phyloP scores from a whole-genome alignment of 2,329 filamentous ascomycete species.

The Periconia sp. region DNA sequence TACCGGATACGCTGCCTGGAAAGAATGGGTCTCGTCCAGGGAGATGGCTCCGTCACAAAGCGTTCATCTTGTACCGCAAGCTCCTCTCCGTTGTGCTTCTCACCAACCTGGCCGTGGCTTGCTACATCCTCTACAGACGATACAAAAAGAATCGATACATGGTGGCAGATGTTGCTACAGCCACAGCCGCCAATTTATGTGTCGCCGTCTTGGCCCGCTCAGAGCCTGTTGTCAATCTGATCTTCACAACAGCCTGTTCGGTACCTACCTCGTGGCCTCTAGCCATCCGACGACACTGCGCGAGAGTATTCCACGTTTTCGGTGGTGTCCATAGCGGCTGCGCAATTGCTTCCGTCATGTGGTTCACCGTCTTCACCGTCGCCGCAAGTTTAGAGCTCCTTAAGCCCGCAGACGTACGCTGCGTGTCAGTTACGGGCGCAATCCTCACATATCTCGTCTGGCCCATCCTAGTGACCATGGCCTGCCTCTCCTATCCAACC shows the following conservation, averaged over 20 bases:
- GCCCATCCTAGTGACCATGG: conserved; percentile 32
- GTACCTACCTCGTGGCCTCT: conserved; percentile 34
- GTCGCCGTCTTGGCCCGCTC: conserved; percentile 38
- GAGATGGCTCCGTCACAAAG: conserved; percentile 36
- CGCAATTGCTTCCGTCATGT: conserved; percentile 39
- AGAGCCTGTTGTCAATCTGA: conserved; percentile 40
- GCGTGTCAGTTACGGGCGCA: conserved; percentile 21
- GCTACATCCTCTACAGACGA: conserved; percentile 25
- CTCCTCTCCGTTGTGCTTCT: conserved; percentile 34
- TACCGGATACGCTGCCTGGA: conserved; percentile 17
- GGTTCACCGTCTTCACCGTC: conserved; percentile 49
- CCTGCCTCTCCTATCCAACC: conserved; percentile 30
- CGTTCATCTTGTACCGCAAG: conserved; percentile 34
- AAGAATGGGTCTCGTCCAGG: conserved; percentile 30
- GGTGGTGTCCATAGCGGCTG: conserved; percentile 43
- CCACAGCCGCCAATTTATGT: conserved; percentile 42
- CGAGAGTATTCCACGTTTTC: conserved; percentile 36
- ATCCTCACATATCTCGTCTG: conserved; percentile 35
- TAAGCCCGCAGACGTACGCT: conserved; percentile 19
- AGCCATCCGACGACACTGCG: conserved; percentile 33
- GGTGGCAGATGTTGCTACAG: conserved; percentile 35
- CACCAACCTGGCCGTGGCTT: conserved; percentile 29
- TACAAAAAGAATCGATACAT: conserved; percentile 22
- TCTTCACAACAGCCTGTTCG: conserved; percentile 40
- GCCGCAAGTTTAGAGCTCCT: conserved; percentile 38